Percentiles rank a stretch among this genome's conserved stretches.
Conservation (phyloP, 352 stramenopile genomes). For the Globisporangium megalacanthum region DNA sequence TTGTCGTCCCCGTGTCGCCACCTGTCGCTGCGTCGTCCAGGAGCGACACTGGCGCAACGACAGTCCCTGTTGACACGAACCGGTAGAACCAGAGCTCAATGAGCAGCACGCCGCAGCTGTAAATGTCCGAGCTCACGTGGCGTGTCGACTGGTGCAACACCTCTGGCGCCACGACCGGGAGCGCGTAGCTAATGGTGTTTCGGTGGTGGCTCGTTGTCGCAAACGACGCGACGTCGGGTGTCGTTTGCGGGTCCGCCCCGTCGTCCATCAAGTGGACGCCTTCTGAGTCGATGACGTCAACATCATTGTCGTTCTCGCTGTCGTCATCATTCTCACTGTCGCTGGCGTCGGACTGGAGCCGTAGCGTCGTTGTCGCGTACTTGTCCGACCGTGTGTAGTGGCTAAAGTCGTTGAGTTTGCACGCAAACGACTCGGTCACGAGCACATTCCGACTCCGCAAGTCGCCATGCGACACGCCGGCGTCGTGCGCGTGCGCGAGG, state of each 20-base stretch:
- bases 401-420: slow-evolving; percentile 58
- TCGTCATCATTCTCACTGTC: slow-evolving; percentile 10
- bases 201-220: no score
- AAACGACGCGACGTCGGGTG: no score
- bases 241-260: background rate
- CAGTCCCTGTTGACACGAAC: slow-evolving; percentile 33
- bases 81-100: slow-evolving; percentile 53
- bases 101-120: slow-evolving; percentile 50
- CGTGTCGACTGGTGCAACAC: slow-evolving; percentile 29
- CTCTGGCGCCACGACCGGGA: slow-evolving; percentile 45
- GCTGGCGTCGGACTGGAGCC: slow-evolving; percentile 12
- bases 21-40: slow-evolving; percentile 7
- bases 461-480: slow-evolving; percentile 48
- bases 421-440: slow-evolving; percentile 40
- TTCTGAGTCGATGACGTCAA: slow-evolving; percentile 25
- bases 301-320: slow-evolving; percentile 11
- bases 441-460: slow-evolving; percentile 69
- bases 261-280: slow-evolving; percentile 31
- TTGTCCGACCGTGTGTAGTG: slow-evolving; percentile 28
- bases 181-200: slow-evolving; percentile 6
- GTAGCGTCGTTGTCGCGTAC: slow-evolving; percentile 16
- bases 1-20: background rate
- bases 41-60: slow-evolving; percentile 5
- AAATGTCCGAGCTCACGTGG: slow-evolving; percentile 43
- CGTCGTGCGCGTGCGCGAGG: slow-evolving; percentile 48